Evolutionary conservation across 139 green algal species (phyloP).

Genomic region (Trebouxia sp.): DNA sequence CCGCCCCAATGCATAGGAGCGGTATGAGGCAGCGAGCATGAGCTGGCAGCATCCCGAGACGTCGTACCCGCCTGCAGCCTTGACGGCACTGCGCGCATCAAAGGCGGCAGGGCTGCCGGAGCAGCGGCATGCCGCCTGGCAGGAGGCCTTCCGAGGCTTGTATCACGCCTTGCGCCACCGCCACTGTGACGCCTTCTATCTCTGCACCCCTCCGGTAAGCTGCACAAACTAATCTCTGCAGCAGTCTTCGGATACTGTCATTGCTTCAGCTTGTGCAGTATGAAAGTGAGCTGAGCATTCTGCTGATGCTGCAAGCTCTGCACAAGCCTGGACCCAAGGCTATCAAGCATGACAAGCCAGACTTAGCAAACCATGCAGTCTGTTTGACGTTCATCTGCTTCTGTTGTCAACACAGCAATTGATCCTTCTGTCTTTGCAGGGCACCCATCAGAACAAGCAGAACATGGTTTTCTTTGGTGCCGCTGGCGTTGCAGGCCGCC

Average conservation of each 20-base stretch:
- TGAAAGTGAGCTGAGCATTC: too few species aligned
- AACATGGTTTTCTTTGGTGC: constrained; percentile 54
- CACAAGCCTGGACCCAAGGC: neutral
- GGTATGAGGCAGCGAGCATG: constrained; percentile 44
- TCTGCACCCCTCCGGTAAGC: constrained; percentile 40
- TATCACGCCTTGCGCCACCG: constrained; percentile 46
- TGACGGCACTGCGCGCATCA: neutral
- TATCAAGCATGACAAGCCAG: neutral
- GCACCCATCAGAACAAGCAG: constrained; percentile 31
- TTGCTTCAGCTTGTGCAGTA: too few species aligned
- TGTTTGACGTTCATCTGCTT: too few species aligned
- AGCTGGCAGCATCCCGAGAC: constrained; percentile 54
- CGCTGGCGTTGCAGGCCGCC: constrained; percentile 45
- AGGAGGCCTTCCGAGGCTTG: constrained; percentile 49
- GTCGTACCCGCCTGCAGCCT: neutral
- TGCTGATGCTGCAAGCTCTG: too few species aligned
- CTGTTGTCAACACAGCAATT: too few species aligned
- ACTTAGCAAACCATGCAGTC: too few species aligned
- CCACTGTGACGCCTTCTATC: constrained; percentile 53
- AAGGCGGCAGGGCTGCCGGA: constrained; percentile 28
- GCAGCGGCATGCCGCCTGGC: constrained; percentile 49
- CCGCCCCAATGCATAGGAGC: constrained; percentile 29
- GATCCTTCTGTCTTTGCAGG: too few species aligned
- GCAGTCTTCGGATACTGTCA: too few species aligned
- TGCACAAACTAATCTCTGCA: neutral